phyloP scores from a whole-genome alignment of 2,329 filamentous ascomycete species.

The Blastomyces emzantsi region DNA sequence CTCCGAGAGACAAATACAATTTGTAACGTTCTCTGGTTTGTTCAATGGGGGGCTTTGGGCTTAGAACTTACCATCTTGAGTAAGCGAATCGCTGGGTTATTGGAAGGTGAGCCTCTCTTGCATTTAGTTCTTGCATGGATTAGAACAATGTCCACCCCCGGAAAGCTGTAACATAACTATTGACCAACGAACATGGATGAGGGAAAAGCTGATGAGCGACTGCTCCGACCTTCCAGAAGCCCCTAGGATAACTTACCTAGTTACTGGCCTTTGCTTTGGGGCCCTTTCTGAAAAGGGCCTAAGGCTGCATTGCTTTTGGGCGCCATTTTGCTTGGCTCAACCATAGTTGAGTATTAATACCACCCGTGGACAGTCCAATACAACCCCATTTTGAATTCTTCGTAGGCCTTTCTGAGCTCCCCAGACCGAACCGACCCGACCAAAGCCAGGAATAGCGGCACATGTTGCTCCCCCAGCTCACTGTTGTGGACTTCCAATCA shows the following conservation, averaged over 20 bases:
- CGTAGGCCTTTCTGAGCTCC: background rate
- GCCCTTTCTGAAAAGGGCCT: background rate
- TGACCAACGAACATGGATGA: background rate
- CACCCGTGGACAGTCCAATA: background rate
- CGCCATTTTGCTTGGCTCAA: conserved; percentile 6
- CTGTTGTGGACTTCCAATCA: background rate
- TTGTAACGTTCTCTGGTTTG: background rate
- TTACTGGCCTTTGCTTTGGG: background rate
- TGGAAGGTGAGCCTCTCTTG: background rate
- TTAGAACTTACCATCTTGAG: background rate
- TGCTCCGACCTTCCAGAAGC: conserved; percentile 6
- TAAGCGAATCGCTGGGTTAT: too few species aligned
- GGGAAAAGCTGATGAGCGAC: background rate
- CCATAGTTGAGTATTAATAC: conserved; percentile 5
- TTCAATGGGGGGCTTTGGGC: background rate
- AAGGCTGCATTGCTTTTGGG: background rate
- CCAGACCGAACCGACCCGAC: conserved; percentile 1
- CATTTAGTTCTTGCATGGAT: background rate
- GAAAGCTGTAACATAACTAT: too few species aligned
- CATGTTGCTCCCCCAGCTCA: background rate
- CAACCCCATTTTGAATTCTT: conserved; percentile 2
- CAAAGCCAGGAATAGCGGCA: background rate
- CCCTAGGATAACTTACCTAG: background rate
- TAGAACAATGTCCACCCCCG: too few species aligned
- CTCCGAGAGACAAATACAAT: background rate